These are phyloP conservation scores for Hypoxylon sp. DNA, from an alignment of 2,329 filamentous ascomycete species.

Conservation along the genomic window DNA sequence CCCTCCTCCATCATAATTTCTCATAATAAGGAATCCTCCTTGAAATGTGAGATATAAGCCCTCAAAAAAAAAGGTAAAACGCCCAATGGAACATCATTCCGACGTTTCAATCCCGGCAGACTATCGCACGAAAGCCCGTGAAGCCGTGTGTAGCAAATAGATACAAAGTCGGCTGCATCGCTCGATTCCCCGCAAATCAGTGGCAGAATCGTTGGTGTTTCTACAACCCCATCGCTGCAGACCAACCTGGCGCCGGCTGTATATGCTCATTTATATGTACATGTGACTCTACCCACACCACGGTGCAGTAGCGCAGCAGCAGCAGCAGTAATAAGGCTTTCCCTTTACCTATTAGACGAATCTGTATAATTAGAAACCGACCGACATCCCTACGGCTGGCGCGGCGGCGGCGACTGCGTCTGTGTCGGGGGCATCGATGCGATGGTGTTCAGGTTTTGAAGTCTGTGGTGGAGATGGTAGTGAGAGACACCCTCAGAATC, in stretches of 20 bases:
- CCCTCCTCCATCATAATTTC: not conserved
- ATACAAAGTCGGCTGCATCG: slow-evolving; percentile 1
- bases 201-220: not conserved
- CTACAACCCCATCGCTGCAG: not conserved
- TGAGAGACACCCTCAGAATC: slow-evolving; percentile 31
- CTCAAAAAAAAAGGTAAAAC: slow-evolving; percentile 13
- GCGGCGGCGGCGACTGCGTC: not conserved
- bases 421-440: slow-evolving; percentile 35
- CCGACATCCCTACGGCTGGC: slow-evolving; percentile 5
- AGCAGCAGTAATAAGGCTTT: not conserved
- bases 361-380: not conserved
- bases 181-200: not conserved
- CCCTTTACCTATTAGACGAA: not conserved
- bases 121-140: slow-evolving; percentile 1
- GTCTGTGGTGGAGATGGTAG: slow-evolving; percentile 37
- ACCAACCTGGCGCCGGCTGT: slow-evolving; percentile 3
- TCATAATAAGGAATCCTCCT: slow-evolving; percentile 16
- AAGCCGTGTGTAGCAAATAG: slow-evolving; percentile 10
- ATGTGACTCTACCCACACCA: slow-evolving; percentile 5
- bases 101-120: slow-evolving; percentile 24
- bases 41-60: slow-evolving; percentile 15
- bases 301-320: not conserved
- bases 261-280: slow-evolving; percentile 26
- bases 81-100: slow-evolving; percentile 28
- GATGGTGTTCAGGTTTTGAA: slow-evolving; percentile 42